phyloP scores from a whole-genome alignment of 1,284 basidiomycete genomes.

The Cryptococcus sp. region DNA sequence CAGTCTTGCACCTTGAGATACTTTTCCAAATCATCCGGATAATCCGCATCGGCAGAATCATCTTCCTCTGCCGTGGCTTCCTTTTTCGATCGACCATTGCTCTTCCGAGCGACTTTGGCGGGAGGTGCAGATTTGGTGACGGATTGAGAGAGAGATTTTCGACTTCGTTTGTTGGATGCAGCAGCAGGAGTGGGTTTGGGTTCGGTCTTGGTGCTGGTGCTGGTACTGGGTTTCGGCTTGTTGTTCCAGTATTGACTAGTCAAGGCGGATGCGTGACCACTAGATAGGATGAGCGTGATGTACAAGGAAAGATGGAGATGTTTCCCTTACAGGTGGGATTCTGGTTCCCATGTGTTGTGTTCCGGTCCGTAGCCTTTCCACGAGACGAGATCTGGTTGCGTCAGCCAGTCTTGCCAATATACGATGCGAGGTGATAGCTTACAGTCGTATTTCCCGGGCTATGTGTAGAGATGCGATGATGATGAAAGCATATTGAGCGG shows the following conservation, averaged over 20 bases:
- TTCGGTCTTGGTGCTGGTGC: constrained; percentile 11
- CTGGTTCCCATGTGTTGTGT: constrained; percentile 45
- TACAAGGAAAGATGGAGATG: neutral
- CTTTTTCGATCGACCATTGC: constrained; percentile 11
- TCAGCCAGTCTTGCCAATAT: neutral
- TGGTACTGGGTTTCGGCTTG: no score
- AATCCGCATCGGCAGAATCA: constrained; percentile 57
- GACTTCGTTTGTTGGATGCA: constrained; percentile 24
- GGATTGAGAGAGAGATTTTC: constrained; percentile 4
- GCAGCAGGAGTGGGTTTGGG: neutral
- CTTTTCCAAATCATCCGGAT: constrained; percentile 29
- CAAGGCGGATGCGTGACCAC: constrained; percentile 31
- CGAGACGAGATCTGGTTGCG: constrained; percentile 35
- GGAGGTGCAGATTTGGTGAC: constrained; percentile 1
- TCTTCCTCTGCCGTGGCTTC: constrained; percentile 44
- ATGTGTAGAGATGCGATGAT: neutral
- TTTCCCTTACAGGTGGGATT: constrained; percentile 42
- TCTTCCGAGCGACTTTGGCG: constrained; percentile 13
- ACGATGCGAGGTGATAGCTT: neutral
- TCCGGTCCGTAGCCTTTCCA: constrained; percentile 47
- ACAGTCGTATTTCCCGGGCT: constrained; percentile 16
- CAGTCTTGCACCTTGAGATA: constrained; percentile 38
- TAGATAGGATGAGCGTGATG: constrained; percentile 6
- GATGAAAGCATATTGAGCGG: neutral
- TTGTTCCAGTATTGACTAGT: constrained; percentile 39